Conservation (phyloP, 306 rosid species). For the Senna tora region DNA sequence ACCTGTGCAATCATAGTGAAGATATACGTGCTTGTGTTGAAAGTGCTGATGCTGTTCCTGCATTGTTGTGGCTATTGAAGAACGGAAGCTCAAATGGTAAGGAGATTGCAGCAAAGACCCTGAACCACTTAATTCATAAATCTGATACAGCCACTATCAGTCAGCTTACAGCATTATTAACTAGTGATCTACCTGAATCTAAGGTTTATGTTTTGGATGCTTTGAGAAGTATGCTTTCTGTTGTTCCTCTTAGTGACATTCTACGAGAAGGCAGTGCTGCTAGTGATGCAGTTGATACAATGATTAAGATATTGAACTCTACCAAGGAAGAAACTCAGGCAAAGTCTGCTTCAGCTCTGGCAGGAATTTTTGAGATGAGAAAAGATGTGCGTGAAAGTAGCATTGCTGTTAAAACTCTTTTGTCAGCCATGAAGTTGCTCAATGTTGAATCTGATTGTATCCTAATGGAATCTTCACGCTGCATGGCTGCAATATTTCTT, state of each 20-base stretch:
- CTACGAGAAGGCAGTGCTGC: slow-evolving; percentile 94
- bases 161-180: slow-evolving; percentile 91
- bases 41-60: slow-evolving; percentile 99
- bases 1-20: slow-evolving; percentile 98
- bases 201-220: slow-evolving; percentile 89
- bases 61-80: slow-evolving; percentile 90
- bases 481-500: slow-evolving; percentile 89
- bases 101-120: slow-evolving; percentile 97
- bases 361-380: slow-evolving; percentile 86
- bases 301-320: slow-evolving; percentile 77
- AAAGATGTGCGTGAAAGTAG: slow-evolving; percentile 92
- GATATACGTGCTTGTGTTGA: slow-evolving; percentile 99
- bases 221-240: slow-evolving; percentile 88
- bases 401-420: slow-evolving; percentile 81
- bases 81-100: slow-evolving; percentile 96
- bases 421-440: slow-evolving; percentile 72
- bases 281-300: slow-evolving; percentile 88
- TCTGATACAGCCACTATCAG: slow-evolving; percentile 96
- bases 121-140: slow-evolving; percentile 92
- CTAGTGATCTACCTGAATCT: slow-evolving; percentile 95
- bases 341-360: slow-evolving; percentile 88
- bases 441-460: slow-evolving; percentile 78
- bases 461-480: slow-evolving; percentile 79
- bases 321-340: slow-evolving; percentile 95
- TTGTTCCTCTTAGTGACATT: slow-evolving; percentile 84